A percentile compares a stretch with the other conserved stretches of the same genome.
These are phyloP conservation scores for Bruguiera parviflora DNA, from an alignment of 345 rosid genomes.

Conservation along the genomic window DNA sequence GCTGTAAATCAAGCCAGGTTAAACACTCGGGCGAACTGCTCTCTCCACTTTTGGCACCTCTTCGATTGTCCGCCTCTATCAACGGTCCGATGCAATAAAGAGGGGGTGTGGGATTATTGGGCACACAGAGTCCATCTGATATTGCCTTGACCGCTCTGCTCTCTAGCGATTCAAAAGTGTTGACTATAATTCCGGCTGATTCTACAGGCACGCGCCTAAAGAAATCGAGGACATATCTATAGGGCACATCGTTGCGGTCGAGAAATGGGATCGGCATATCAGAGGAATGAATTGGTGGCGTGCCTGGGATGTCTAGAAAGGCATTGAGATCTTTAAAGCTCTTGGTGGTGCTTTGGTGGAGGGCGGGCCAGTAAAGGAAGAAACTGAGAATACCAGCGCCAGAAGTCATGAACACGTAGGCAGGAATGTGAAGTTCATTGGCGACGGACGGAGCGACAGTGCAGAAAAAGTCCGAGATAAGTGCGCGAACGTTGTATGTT, in stretches of 20 bases:
- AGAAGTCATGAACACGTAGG: constrained; percentile 19
- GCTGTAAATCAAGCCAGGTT: constrained; percentile 43
- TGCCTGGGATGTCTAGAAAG: constrained; percentile 26
- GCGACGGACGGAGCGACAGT: constrained; percentile 12
- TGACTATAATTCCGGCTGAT: constrained; percentile 44
- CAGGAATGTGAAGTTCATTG: constrained; percentile 19
- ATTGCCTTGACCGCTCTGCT: constrained; percentile 32
- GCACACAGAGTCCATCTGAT: constrained; percentile 43
- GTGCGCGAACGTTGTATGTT: constrained; percentile 9
- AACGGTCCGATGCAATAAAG: constrained; percentile 58
- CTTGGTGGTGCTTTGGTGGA: constrained; percentile 2
- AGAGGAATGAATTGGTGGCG: constrained; percentile 22
- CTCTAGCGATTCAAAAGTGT: constrained; percentile 59
- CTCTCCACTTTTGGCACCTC: background rate
- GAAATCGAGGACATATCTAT: constrained; percentile 11
- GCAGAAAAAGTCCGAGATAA: constrained; percentile 31
- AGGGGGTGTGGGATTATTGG: constrained; percentile 29
- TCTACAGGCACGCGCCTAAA: background rate
- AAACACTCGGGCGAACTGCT: constrained; percentile 23
- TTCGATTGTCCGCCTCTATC: constrained; percentile 12
- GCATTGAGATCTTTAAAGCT: constrained; percentile 19
- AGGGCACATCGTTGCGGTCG: constrained; percentile 20
- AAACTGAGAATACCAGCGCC: constrained; percentile 9
- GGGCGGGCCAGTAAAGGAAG: constrained; percentile 14
- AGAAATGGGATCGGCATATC: constrained; percentile 20